These are phyloP conservation scores for Aspergillus calidoustus DNA, from an alignment of 2,329 filamentous ascomycete species.

Conservation along the genomic window DNA sequence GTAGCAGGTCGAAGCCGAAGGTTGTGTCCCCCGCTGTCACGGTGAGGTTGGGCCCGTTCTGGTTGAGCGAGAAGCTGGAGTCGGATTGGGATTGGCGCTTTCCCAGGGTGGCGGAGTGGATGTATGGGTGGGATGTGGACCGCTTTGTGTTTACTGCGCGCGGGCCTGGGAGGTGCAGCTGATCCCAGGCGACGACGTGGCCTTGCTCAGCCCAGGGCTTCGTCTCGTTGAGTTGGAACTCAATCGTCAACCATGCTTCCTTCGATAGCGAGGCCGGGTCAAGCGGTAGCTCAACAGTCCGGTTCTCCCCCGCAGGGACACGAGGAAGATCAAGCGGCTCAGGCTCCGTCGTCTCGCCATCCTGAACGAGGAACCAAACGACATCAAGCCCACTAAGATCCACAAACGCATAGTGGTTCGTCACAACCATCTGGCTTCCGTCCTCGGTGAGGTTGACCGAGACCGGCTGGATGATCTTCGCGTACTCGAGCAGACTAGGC, in stretches of 20 bases:
- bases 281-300: constrained; percentile 1
- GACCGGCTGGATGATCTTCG: constrained; percentile 63
- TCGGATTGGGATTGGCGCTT: background rate
- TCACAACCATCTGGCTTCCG: constrained; percentile 41
- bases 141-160: background rate
- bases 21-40: background rate
- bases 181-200: constrained; percentile 62
- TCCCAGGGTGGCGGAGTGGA: background rate
- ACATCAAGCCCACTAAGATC: constrained; percentile 49
- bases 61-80: background rate
- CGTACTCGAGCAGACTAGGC: constrained; percentile 60
- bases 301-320: constrained; percentile 47
- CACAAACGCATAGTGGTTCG: constrained; percentile 57
- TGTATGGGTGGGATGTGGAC: background rate
- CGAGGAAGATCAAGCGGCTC: constrained; percentile 45
- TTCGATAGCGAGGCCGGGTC: constrained; percentile 20
- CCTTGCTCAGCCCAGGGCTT: constrained; percentile 58
- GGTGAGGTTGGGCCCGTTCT: background rate
- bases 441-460: constrained; percentile 45
- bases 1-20: constrained; percentile 2
- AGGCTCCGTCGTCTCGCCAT: constrained; percentile 31
- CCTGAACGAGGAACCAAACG: constrained; percentile 22
- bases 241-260: constrained; percentile 49
- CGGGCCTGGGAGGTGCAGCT: constrained; percentile 32
- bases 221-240: constrained; percentile 48